phyloP scores from a whole-genome alignment of 2,329 filamentous ascomycete species.

The Pseudocercospora fijiensis region DNA sequence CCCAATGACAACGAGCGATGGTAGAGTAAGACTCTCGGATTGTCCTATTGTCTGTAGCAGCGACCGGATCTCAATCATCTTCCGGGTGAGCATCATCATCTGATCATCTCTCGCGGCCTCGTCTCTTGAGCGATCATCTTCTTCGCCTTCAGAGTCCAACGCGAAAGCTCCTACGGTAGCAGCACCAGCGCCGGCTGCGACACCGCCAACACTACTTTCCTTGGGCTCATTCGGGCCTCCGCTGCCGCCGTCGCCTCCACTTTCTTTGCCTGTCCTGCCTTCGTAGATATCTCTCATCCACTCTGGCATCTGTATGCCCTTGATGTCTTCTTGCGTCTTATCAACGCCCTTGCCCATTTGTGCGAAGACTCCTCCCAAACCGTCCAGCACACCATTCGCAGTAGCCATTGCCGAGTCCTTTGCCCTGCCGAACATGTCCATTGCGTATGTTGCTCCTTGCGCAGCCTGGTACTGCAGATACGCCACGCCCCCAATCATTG shows the following conservation, averaged over 20 bases:
- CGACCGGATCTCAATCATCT: conserved; percentile 98
- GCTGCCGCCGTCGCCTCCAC: conserved; percentile 35
- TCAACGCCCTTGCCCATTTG: conserved; percentile 81
- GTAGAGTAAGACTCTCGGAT: conserved; percentile 80
- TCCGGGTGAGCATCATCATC: conserved; percentile 98
- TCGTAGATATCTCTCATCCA: conserved; percentile 71
- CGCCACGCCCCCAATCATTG: conserved; percentile 80
- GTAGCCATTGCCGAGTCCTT: conserved; percentile 68
- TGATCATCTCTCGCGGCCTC: conserved; percentile 84
- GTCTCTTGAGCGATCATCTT: conserved; percentile 61
- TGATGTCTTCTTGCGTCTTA: conserved; percentile 68
- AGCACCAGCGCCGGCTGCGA: conserved; percentile 62
- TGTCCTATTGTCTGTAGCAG: conserved; percentile 90
- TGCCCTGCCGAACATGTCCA: conserved; percentile 72
- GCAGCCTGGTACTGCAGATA: conserved; percentile 95
- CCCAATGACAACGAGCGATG: conserved; percentile 98
- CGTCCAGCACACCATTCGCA: conserved; percentile 68
- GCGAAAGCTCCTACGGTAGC: conserved; percentile 77
- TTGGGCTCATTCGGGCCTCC: conserved; percentile 44
- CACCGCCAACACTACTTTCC: conserved; percentile 49
- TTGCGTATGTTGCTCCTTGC: conserved; percentile 74
- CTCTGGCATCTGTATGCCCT: conserved; percentile 56
- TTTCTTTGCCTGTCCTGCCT: conserved; percentile 36
- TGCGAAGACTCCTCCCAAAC: conserved; percentile 70
- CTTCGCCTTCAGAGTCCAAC: conserved; percentile 65